phyloP scores from a whole-genome alignment of 1,139 yeast genomes.

The Geotrichum siamense region DNA sequence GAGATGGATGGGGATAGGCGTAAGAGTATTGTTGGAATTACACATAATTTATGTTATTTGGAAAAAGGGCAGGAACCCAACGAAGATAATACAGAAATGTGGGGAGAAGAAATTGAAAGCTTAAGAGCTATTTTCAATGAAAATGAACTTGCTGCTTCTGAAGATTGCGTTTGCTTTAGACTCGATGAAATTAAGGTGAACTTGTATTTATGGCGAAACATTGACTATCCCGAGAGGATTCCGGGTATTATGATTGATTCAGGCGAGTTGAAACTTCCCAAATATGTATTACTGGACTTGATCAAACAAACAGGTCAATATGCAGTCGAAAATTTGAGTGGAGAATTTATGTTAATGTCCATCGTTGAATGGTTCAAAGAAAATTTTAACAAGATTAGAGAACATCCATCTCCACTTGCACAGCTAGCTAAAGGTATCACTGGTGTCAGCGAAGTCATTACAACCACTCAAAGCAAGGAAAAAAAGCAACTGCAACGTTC shows the following conservation, averaged over 20 bases:
- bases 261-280: constrained; percentile 49
- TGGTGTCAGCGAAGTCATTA: constrained; percentile 27
- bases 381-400: constrained; percentile 49
- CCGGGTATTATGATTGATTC: constrained; percentile 32
- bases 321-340: constrained; percentile 43
- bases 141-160: constrained; percentile 11
- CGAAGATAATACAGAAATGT: constrained; percentile 34
- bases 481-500: neutral
- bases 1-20: constrained; percentile 43
- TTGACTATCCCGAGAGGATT: constrained; percentile 28
- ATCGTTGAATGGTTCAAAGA: constrained; percentile 71
- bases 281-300: constrained; percentile 64
- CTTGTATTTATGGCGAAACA: constrained; percentile 18
- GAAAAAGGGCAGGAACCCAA: constrained; percentile 13
- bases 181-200: constrained; percentile 17
- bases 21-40: constrained; percentile 43
- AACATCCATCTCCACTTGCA: constrained; percentile 67
- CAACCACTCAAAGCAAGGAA: constrained; percentile 3
- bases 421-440: constrained; percentile 35
- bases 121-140: constrained; percentile 48
- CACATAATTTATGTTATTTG: constrained; percentile 33
- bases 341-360: constrained; percentile 61
- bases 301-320: constrained; percentile 40
- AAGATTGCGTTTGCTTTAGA: constrained; percentile 17
- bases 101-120: constrained; percentile 77